Evolutionary conservation across 371 early-diverging fungal species (phyloP), one percentile per base, ranked within the genome.

Genomic region (Racocetra persica): DNA sequence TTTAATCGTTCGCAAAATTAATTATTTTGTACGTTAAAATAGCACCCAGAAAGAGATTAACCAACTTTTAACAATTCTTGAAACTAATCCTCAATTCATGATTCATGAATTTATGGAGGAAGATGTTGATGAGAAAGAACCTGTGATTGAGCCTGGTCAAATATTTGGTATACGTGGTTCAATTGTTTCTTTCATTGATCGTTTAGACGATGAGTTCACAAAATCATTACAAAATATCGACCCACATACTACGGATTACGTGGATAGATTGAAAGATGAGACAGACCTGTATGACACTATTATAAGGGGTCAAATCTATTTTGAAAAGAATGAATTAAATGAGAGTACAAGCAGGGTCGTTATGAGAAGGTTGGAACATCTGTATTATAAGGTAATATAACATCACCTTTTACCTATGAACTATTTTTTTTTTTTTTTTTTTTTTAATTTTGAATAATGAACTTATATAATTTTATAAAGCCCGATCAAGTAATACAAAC

Each of bases 171-270:
- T 95, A 77, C 94, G 92, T 75, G 99, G 99, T 74, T 96, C 95
- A 45, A 86, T 98, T 75, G 89, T 94, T 81, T 92, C 97, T 69
- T 93, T 95, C 77, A 89, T 98, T 51, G 98, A 98, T 83, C 95
- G 98, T 60, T 86, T 98, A 55, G 98, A 98, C 87, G 98, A 98
- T 67, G 99, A 98, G 87, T 98, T 97, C 87, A 95, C 92, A 80
- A 95, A 95, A 85, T 93, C 96, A 18, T 92, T 99, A 63, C 98
- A 97, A 86, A 93, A 92, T 87, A 95, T 95, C 81, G 99, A 98
- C 86, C 97, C 98, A 78, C 97, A 97, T 86, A 94, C 98, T 49
- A 94, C 94, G 75, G 98, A 99, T 82, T 99, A 98, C 84, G 91
- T 97, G 79, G 97, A 95, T 77, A 95, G 98, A 70, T 90, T 99